Conservation (phyloP, 2,329 filamentous ascomycete species). For the Alternaria sp. region DNA sequence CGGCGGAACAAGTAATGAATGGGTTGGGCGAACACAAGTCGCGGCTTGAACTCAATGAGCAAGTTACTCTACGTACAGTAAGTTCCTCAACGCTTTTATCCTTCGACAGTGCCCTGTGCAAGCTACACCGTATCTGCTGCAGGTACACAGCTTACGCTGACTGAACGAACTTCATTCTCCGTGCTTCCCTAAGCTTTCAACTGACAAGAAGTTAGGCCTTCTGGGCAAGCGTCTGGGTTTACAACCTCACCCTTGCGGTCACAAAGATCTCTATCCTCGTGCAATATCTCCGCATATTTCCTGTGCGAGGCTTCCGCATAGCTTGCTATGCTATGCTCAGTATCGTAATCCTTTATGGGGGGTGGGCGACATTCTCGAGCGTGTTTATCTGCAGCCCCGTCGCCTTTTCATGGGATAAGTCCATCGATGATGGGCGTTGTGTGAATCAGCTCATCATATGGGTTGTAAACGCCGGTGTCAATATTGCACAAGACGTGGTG, state of each 20-base stretch:
- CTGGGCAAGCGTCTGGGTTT: slow-evolving; percentile 47
- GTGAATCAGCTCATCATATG: slow-evolving; percentile 42
- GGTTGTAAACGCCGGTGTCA: slow-evolving; percentile 43
- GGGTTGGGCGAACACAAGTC: slow-evolving; percentile 39
- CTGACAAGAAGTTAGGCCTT: slow-evolving; percentile 40
- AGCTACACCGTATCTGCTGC: background rate
- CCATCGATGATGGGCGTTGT: slow-evolving; percentile 36
- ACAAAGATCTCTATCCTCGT: slow-evolving; percentile 46
- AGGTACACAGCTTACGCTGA: background rate
- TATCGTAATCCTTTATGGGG: slow-evolving; percentile 34
- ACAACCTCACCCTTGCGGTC: slow-evolving; percentile 41
- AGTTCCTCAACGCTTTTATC: slow-evolving; percentile 4
- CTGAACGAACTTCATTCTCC: background rate
- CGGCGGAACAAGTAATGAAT: slow-evolving; percentile 41
- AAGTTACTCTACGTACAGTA: slow-evolving; percentile 22
- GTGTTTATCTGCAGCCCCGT: slow-evolving; percentile 47
- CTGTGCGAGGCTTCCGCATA: slow-evolving; percentile 36
- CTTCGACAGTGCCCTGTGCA: background rate
- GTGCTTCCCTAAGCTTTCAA: background rate
- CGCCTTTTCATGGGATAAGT: slow-evolving; percentile 44
- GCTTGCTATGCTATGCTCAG: slow-evolving; percentile 39
- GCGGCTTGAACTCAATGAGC: slow-evolving; percentile 19
- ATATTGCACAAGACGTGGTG: slow-evolving; percentile 44
- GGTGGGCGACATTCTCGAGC: slow-evolving; percentile 44
- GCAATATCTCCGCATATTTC: slow-evolving; percentile 45